Base-by-base conservation (phyloP, 352 stramenopile genomes). In the Globisporangium parvum region DNA sequence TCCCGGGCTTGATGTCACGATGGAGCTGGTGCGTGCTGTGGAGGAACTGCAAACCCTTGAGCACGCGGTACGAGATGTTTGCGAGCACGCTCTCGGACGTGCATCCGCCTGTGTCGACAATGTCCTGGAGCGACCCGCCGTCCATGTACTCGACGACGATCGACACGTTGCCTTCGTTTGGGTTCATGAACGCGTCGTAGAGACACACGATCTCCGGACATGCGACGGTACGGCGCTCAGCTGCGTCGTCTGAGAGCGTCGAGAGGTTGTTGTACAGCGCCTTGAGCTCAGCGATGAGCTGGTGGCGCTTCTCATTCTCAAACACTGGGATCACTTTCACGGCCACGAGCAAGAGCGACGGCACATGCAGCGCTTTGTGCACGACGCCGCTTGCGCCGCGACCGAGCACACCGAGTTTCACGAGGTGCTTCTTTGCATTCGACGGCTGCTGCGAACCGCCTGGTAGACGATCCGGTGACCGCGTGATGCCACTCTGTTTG, bases 131-230 rank as follows among this genome's bases (percentile, higher is more conserved):
- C 33, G 87, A 96, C 15, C 93, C 93, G n/a, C 86, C 92, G 51
- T 97, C 85, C 92, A 98, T 98, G 66, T 97, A 98, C 67, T 98
- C 93, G 44, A 98, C 80, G n/a, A 98, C 87, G 45, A 98, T 96
- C 0, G 81, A 96, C 23, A 98, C 89, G 40, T 89, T 93, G 11
- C 88, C 85, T 49, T 95, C 83, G 47, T 93, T 89, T 5, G 85
- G 84, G 65, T 96, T 95, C 78, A 93, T 96, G 71, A 96, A 98
- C 14, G 92, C 93, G 62, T 98, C 93, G 64, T 97, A 97, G 44
- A 98, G 81, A 52, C 80, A 91, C 46, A 98, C 90, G 28, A 94
- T 84, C 66, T 93, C 83, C 0, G 83, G 79, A 57, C 83, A 94
- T 9, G 75, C 79, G 17, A 85, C 73, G 40, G 53, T 75, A 33